Percentiles rank a stretch among this genome's conserved stretches.
These are phyloP conservation scores for Breviolum minutum DNA, from an alignment of 73 alveolate species.

Conservation along the genomic window DNA sequence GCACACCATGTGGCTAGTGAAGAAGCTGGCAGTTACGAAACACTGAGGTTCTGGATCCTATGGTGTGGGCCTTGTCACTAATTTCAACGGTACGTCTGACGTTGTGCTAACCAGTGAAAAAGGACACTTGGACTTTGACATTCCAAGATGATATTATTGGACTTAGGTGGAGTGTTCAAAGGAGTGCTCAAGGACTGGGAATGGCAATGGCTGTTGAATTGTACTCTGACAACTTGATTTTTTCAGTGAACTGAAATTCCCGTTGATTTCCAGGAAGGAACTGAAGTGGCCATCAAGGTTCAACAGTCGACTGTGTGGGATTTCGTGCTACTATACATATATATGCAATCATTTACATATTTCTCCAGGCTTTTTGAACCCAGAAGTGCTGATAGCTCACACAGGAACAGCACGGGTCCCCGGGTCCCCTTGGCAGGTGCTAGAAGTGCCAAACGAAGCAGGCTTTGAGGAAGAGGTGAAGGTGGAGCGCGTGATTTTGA, in stretches of 20 bases:
- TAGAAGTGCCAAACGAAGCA: slow-evolving; percentile 70
- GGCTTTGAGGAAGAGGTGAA: slow-evolving; percentile 86
- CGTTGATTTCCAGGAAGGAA: slow-evolving; percentile 12
- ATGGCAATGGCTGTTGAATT: not conserved
- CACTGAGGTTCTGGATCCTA: slow-evolving; percentile 38
- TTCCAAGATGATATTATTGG: not conserved
- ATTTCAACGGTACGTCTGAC: not conserved
- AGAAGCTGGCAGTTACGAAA: too few species aligned
- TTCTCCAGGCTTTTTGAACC: not conserved
- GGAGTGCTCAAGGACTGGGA: slow-evolving; percentile 34
- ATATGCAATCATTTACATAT: not conserved
- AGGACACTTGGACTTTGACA: not conserved
- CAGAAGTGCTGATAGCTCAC: not conserved
- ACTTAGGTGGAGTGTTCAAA: slow-evolving; percentile 49
- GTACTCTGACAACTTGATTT: too few species aligned
- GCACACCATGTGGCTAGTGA: too few species aligned
- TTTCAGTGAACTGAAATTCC: not conserved
- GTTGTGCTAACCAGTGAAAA: not conserved
- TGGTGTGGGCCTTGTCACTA: not conserved
- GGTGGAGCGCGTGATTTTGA: not conserved
- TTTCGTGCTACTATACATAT: not conserved
- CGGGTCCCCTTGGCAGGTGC: slow-evolving; percentile 14
- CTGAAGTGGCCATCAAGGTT: slow-evolving; percentile 45
- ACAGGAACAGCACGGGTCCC: not conserved
- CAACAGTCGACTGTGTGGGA: not conserved